Evolutionary conservation across 2,329 filamentous ascomycete genomes (phyloP).

Genomic region (Beauveria bassiana): DNA sequence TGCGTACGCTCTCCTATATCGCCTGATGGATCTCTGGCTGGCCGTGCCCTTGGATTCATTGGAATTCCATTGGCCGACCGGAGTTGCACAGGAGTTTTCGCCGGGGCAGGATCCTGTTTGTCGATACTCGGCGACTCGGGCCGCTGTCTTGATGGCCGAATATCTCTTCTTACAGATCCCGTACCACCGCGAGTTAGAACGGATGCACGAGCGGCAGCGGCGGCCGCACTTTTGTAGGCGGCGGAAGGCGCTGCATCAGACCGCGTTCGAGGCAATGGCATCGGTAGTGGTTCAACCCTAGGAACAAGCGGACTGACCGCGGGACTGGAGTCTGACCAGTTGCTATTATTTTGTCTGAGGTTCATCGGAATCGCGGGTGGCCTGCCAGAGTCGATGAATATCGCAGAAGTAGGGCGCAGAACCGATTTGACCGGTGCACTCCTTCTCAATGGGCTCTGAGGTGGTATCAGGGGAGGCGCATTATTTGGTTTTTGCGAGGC

Average conservation of each 20-base stretch:
- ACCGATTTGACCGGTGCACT: not conserved
- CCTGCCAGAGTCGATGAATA: constrained; percentile 12
- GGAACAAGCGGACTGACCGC: constrained; percentile 7
- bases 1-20: constrained; percentile 31
- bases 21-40: constrained; percentile 36
- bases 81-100: constrained; percentile 32
- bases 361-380: constrained; percentile 11
- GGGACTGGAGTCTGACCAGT: not conserved
- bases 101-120: constrained; percentile 19
- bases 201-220: constrained; percentile 12
- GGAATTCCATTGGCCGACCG: constrained; percentile 41
- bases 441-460: not conserved
- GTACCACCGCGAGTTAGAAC: constrained; percentile 23
- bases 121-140: constrained; percentile 17
- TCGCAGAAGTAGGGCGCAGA: not conserved
- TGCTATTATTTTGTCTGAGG: constrained; percentile 1
- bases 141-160: constrained; percentile 24
- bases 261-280: not conserved
- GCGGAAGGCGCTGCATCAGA: not conserved
- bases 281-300: constrained; percentile 7
- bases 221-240: not conserved
- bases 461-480: not conserved
- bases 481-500: not conserved
- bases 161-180: constrained; percentile 21
- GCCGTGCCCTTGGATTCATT: constrained; percentile 33